These are phyloP conservation scores for Houttuynia cordata DNA, from an alignment of 164 flowering plant species.

Conservation along the genomic window DNA sequence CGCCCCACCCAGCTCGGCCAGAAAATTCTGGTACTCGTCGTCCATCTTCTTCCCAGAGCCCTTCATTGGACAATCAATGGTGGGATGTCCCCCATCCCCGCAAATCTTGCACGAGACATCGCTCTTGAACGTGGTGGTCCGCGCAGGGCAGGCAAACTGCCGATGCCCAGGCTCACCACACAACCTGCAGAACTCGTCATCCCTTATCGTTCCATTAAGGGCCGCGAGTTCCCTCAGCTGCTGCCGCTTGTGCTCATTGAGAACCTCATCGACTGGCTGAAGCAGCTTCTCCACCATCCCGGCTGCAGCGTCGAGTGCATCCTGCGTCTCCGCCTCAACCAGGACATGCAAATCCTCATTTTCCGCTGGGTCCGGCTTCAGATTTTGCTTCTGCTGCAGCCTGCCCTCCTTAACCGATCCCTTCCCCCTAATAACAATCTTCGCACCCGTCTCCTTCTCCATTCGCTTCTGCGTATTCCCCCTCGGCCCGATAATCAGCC, in stretches of 20 bases:
- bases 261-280: constrained; percentile 87
- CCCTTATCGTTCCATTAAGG: constrained; percentile 88
- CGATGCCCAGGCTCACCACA: constrained; percentile 97
- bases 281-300: constrained; percentile 96
- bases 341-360: constrained; percentile 95
- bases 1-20: constrained; percentile 86
- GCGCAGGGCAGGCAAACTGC: constrained; percentile 84
- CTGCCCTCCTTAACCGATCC: constrained; percentile 91
- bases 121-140: constrained; percentile 75
- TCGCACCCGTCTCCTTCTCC: constrained; percentile 93
- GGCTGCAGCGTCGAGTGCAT: constrained; percentile 84
- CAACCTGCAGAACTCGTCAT: constrained; percentile 83
- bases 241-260: constrained; percentile 93
- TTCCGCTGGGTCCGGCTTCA: constrained; percentile 70
- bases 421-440: constrained; percentile 89
- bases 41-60: constrained; percentile 96
- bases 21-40: constrained; percentile 84
- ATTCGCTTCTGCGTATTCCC: constrained; percentile 96
- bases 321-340: constrained; percentile 90
- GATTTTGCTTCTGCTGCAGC: constrained; percentile 73
- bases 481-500: constrained; percentile 93
- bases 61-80: constrained; percentile 90
- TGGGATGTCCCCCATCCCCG: constrained; percentile 98
- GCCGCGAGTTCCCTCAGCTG: constrained; percentile 90
- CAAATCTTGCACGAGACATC: constrained; percentile 85